A percentile compares a stretch with the other conserved stretches of the same genome.
Conservation (phyloP, 768 basidiomycete species). For the Mycena epipterygia region DNA sequence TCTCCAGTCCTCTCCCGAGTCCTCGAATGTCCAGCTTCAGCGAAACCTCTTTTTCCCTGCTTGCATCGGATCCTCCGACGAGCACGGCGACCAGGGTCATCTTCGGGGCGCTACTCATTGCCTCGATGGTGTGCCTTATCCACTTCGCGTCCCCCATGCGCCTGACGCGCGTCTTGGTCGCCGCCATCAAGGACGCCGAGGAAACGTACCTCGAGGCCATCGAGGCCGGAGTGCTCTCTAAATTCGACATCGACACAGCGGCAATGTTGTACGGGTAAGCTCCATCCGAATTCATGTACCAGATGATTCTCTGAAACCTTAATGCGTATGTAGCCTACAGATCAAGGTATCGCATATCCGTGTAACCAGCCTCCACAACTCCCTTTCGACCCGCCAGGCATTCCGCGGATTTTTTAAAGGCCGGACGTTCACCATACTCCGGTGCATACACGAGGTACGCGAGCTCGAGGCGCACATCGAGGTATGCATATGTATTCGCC, state of each 20-base stretch:
- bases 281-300: background rate
- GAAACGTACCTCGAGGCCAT: background rate
- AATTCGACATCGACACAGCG: background rate
- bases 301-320: background rate
- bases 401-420: background rate
- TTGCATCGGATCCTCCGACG: background rate
- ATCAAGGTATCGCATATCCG: slow-evolving; percentile 1
- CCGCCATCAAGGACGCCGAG: background rate
- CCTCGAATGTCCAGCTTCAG: background rate
- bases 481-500: background rate
- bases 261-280: background rate
- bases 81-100: too few relatives aligned
- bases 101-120: too few relatives aligned
- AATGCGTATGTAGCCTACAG: background rate
- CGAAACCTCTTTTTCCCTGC: background rate
- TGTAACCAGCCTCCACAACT: background rate
- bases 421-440: background rate
- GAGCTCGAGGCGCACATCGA: slow-evolving; percentile 3
- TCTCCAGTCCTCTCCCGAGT: too few relatives aligned
- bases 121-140: background rate
- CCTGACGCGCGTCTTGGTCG: background rate
- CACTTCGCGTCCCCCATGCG: background rate
- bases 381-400: background rate
- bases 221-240: background rate
- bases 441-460: background rate